Base-by-base conservation (phyloP, 345 rosid genomes). In the Eucalyptus viminalis region DNA sequence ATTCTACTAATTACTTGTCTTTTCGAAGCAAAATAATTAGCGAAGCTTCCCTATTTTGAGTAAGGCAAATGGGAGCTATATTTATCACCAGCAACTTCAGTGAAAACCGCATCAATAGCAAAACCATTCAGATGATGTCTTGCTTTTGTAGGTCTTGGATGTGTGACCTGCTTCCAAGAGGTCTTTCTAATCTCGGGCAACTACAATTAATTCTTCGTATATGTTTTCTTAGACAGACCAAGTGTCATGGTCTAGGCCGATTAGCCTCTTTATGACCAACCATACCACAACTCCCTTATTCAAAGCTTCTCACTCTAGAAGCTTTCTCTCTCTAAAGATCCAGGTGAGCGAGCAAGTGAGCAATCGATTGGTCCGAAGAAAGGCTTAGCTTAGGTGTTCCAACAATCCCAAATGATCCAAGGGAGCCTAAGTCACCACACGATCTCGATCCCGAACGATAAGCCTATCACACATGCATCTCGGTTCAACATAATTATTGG, bases 351-450 rank as follows among this genome's bases (percentile, higher is more conserved):
- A 51, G 22, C 4, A 0, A 17, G 56, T 17, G 56, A 51, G 56
- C 4, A 1, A 51, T 51, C 56, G 1, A 51, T 51, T 51, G 56
- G 1, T 51, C 56, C 2, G 0, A 51, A 51, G 22, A 17, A 51
- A 51, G 0, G 1, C 22, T 51, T 51, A 17, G 22, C 2, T 51
- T 51, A 51, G 9, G 22, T 51, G 22, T 17, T 17, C 56, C 56
- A 51, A 51, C 9, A 17, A 51, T 51, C 56, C 56, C 56, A 17
- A 17, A 51, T 0, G 2, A 51, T 51, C 22, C 56, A 51, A 17
- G 56, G 22, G 56, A 51, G 56, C 22, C 56, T 51, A 51, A 51
- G 22, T 17, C 22, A 51, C 9, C 56, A 17, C 56, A 51, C 56
- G 4, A 51, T 51, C 56, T 51, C 1, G 9, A 51, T 51, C 22